A percentile compares a stretch with the other conserved stretches of the same genome.
These are phyloP conservation scores for Phyllosticta capitalensis DNA, from an alignment of 2,329 filamentous ascomycete species.

Conservation along the genomic window DNA sequence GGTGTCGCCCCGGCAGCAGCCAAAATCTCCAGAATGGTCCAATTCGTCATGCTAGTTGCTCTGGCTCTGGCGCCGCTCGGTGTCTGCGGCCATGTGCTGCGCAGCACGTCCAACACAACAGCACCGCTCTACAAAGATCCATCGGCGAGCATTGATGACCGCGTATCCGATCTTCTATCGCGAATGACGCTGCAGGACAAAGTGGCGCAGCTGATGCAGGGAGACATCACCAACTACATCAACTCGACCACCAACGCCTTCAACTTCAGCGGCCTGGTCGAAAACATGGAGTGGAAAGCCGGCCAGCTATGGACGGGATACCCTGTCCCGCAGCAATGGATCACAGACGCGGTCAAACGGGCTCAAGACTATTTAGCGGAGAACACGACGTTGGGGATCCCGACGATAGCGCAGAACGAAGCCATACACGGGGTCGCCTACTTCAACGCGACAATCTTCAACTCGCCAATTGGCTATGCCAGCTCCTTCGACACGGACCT, in stretches of 20 bases:
- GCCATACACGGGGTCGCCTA: slow-evolving; percentile 52
- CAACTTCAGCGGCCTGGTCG: slow-evolving; percentile 57
- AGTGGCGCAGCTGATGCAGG: slow-evolving; percentile 52
- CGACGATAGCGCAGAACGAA: slow-evolving; percentile 59
- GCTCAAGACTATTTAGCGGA: slow-evolving; percentile 61
- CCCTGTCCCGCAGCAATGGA: slow-evolving; percentile 47
- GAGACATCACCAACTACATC: slow-evolving; percentile 66
- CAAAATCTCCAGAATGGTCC: not conserved
- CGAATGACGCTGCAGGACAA: slow-evolving; percentile 71
- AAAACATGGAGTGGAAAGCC: slow-evolving; percentile 56
- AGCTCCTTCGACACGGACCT: slow-evolving; percentile 61
- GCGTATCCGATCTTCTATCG: slow-evolving; percentile 57
- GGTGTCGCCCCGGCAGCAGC: not conserved
- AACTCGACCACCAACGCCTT: slow-evolving; percentile 57
- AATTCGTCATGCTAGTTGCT: not conserved
- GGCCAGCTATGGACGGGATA: slow-evolving; percentile 66
- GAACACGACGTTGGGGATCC: slow-evolving; percentile 60
- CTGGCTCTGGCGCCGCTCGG: not conserved
- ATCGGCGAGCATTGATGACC: slow-evolving; percentile 50
- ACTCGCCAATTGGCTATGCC: slow-evolving; percentile 63
- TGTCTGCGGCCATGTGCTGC: not conserved
- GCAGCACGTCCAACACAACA: slow-evolving; percentile 6
- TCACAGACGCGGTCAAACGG: slow-evolving; percentile 52
- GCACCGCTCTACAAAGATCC: slow-evolving; percentile 54
- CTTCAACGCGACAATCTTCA: slow-evolving; percentile 65